phyloP scores from a whole-genome alignment of 805 yeast genomes.

The Saccharomycopsis fodiens region DNA sequence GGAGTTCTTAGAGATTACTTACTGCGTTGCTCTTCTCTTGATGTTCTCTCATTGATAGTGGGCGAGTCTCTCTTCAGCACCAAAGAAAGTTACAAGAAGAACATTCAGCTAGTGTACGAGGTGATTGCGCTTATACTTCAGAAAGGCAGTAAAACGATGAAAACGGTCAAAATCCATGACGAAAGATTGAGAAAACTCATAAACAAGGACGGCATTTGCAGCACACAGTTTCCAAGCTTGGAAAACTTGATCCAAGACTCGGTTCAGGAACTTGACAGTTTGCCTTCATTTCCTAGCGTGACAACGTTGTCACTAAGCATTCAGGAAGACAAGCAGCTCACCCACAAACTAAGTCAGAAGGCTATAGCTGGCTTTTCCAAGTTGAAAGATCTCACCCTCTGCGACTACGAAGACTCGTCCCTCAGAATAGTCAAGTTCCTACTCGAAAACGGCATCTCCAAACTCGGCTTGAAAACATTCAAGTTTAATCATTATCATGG shows the following conservation, averaged over 20 bases:
- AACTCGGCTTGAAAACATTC: slow-evolving; percentile 28
- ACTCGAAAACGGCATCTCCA: slow-evolving; percentile 1
- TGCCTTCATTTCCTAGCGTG: slow-evolving; percentile 21
- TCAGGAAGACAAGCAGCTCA: slow-evolving; percentile 28
- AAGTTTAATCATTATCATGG: slow-evolving; percentile 41
- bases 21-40: no score
- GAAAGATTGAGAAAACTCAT: slow-evolving; percentile 2
- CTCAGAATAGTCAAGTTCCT: slow-evolving; percentile 30
- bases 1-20: no score
- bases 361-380: not conserved
- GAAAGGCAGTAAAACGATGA: slow-evolving; percentile 13
- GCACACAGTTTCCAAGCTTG: not conserved
- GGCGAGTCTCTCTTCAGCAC: not conserved
- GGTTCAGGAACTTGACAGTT: slow-evolving; percentile 21
- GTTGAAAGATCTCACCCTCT: slow-evolving; percentile 26
- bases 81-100: not conserved
- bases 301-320: slow-evolving; percentile 28
- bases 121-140: slow-evolving; percentile 24
- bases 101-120: slow-evolving; percentile 25
- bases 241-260: slow-evolving; percentile 11
- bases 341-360: not conserved
- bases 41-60: not conserved
- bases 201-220: slow-evolving; percentile 14
- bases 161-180: slow-evolving; percentile 19
- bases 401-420: slow-evolving; percentile 32